Base-by-base conservation (phyloP, 2,329 filamentous ascomycete genomes). In the Hymenoscyphus fructigenus region DNA sequence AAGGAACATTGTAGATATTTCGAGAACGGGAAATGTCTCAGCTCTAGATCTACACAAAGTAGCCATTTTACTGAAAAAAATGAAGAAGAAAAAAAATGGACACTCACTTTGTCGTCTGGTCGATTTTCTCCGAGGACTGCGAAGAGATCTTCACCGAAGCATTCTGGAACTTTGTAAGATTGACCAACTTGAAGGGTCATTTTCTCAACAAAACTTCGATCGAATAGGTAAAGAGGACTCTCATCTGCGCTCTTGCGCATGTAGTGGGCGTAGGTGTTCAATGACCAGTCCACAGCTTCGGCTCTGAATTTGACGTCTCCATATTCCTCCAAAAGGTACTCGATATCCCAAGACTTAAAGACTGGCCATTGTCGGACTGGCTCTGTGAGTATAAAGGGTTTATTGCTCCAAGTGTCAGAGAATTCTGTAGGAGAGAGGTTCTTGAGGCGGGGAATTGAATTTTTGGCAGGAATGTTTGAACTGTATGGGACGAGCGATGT, bases 281-380 rank as follows among this genome's bases (percentile, higher is more conserved):
- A 85, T 0, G 88, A 86, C 94, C 94, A 98, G 78, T 97, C 92
- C 5, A 98, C 93, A 0, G 93, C 91, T 81, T 98, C 95, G 10
- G 94, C 94, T 50, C 92, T 87, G 77, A 98, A 97, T 60, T 85
- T 83, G 2, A 89, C 83, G 59, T 88, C 78, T 0, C 83, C 81
- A 75, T 93, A 92, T 66, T 82, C 80, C n/a, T 80, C 72, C 0
- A 90, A 79, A 0, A 98, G 82, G 10, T 78, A 78, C n/a, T 89
- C 83, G 12, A 90, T 83, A 2, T 85, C 88, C 94, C 94, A 98
- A 32, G 84, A 80, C 44, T 83, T 81, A 76, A 85, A 93, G 0
- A 89, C 88, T 1, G 91, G 91, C 94, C 95, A 98, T 67, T 85
- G 76, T 73, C 88, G 90, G 66, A 97, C 91, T 17, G 91, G 92